phyloP scores from a whole-genome alignment of 495 filamentous ascomycete genomes.

The Talaromyces liani region DNA sequence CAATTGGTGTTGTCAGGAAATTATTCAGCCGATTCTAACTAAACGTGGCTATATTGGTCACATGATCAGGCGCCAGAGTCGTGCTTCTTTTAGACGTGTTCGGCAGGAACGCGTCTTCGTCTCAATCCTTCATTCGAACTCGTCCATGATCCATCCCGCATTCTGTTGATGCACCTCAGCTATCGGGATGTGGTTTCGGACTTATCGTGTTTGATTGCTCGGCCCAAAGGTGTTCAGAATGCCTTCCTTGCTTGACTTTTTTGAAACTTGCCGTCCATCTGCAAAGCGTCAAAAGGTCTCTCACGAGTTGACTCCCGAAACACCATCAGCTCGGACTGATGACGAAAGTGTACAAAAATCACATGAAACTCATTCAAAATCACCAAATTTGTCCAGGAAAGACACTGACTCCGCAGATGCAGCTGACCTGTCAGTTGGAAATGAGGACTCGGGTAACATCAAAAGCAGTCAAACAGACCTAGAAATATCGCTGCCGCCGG shows the following conservation, averaged over 20 bases:
- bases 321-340: not conserved
- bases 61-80: slow-evolving; percentile 12
- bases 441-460: not conserved
- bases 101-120: not conserved
- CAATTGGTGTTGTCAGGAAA: not conserved
- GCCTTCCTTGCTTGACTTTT: slow-evolving; percentile 37
- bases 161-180: not conserved
- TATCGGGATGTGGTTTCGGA: not conserved
- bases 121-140: not conserved
- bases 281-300: slow-evolving; percentile 28
- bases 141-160: not conserved
- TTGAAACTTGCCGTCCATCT: slow-evolving; percentile 29
- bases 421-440: not conserved
- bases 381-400: not conserved
- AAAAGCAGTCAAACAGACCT: slow-evolving; percentile 53
- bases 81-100: slow-evolving; percentile 1
- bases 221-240: not conserved
- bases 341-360: not conserved
- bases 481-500: slow-evolving; percentile 64
- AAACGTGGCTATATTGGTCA: not conserved
- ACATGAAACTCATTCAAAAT: not conserved
- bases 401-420: not conserved
- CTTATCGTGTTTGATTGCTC: not conserved
- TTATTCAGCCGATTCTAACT: not conserved
- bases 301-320: not conserved